Evolutionary conservation across 2,329 filamentous ascomycete genomes (phyloP).

Genomic region (Aspergillaceae sp.): DNA sequence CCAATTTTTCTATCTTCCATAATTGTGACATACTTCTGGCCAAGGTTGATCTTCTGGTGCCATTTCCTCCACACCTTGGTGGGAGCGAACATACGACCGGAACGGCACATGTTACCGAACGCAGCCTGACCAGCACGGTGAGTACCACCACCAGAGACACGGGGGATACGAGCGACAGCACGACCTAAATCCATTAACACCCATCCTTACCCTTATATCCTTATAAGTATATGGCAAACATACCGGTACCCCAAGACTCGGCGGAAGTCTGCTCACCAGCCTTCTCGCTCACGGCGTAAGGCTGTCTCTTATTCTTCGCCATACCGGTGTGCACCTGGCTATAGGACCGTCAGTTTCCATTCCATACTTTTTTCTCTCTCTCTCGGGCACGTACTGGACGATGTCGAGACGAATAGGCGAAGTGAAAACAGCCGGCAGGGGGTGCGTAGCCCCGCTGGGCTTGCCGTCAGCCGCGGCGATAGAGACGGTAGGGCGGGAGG

Average conservation of each 20-base stretch:
- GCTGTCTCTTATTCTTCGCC: constrained; percentile 99
- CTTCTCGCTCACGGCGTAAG: constrained; percentile 99
- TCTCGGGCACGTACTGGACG: constrained; percentile 64
- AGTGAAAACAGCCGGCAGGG: constrained; percentile 94
- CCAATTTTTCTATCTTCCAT: neutral
- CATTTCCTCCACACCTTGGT: constrained; percentile 99
- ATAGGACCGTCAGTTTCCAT: constrained; percentile 29
- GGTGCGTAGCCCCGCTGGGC: constrained; percentile 78
- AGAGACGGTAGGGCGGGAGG: constrained; percentile 93
- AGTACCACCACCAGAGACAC: constrained; percentile 99
- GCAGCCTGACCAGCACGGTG: constrained; percentile 99
- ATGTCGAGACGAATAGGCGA: constrained; percentile 97
- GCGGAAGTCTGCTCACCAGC: constrained; percentile 99
- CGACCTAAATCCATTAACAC: constrained; percentile 55
- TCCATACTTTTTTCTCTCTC: constrained; percentile 9
- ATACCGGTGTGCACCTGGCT: constrained; percentile 88
- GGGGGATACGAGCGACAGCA: constrained; percentile 99
- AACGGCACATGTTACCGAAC: constrained; percentile 99
- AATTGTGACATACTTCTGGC: constrained; percentile 66
- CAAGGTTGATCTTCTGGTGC: constrained; percentile 99
- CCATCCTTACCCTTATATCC: constrained; percentile 1
- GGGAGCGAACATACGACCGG: constrained; percentile 99
- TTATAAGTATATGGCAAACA: constrained; percentile 26
- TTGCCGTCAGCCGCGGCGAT: constrained; percentile 95
- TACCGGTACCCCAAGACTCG: constrained; percentile 99